Evolutionary conservation across 495 filamentous ascomycete species (phyloP).

Genomic region (Podospora bellae-mahoneyi): DNA sequence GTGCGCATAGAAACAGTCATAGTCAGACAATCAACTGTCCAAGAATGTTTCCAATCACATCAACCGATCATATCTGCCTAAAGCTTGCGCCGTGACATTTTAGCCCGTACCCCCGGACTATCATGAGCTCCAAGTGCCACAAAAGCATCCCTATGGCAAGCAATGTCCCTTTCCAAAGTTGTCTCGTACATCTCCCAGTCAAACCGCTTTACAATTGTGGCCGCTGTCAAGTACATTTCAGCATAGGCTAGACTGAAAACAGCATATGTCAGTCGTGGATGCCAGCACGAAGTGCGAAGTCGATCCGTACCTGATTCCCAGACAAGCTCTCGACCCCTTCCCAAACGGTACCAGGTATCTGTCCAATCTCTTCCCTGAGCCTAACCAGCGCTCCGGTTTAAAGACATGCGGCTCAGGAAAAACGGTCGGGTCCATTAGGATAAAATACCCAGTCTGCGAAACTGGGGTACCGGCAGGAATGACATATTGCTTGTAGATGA

Average conservation of each 20-base stretch:
- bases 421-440: constrained; percentile 40
- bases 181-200: constrained; percentile 26
- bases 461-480: constrained; percentile 31
- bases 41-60: too few species aligned
- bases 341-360: constrained; percentile 49
- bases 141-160: constrained; percentile 23
- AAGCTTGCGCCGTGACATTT: background rate
- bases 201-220: constrained; percentile 15
- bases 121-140: constrained; percentile 15
- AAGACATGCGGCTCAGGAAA: constrained; percentile 50
- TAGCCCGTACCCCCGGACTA: constrained; percentile 23
- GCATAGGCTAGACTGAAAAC: constrained; percentile 27
- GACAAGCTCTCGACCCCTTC: constrained; percentile 46
- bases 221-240: constrained; percentile 18
- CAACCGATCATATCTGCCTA: background rate
- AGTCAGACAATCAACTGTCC: too few species aligned
- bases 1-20: too few species aligned
- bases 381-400: constrained; percentile 51
- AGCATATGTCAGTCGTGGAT: background rate
- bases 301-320: constrained; percentile 46
- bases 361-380: constrained; percentile 36
- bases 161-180: constrained; percentile 15
- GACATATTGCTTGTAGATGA: constrained; percentile 24
- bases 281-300: background rate
- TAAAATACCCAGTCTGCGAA: constrained; percentile 27